Evolutionary conservation across 805 yeast species (phyloP).

Genomic region (Candida yuanshanica): DNA sequence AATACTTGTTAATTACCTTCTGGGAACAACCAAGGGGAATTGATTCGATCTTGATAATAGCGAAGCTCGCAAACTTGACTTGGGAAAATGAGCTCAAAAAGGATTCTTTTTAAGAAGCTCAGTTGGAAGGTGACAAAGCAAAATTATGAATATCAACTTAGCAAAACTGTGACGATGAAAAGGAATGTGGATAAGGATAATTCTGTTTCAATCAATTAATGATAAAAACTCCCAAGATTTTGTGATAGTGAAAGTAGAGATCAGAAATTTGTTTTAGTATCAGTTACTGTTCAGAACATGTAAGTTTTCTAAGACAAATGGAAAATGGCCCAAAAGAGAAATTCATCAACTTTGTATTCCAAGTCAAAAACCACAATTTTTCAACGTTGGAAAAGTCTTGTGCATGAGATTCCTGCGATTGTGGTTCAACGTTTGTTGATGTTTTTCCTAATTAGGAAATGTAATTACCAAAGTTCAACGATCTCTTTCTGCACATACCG

Average conservation of each 20-base stretch:
- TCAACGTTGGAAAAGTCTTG: neutral
- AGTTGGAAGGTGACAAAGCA: neutral
- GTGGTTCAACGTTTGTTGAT: slow-evolving; percentile 12
- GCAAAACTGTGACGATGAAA: neutral
- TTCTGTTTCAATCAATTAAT: neutral
- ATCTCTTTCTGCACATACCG: neutral
- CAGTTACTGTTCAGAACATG: no score
- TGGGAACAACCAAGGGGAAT: neutral
- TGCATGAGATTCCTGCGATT: neutral
- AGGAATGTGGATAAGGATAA: neutral
- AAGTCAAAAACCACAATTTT: neutral
- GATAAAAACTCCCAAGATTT: no score
- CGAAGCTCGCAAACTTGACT: neutral
- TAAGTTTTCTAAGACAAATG: neutral
- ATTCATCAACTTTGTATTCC: neutral
- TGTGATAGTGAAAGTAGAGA: no score
- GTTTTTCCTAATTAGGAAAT: slow-evolving; percentile 16
- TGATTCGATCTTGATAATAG: neutral
- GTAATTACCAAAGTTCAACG: slow-evolving; percentile 6
- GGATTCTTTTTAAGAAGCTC: neutral
- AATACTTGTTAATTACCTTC: neutral
- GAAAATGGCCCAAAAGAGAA: neutral
- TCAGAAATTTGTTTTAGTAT: no score
- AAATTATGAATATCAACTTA: neutral
- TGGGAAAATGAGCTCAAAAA: neutral